Evolutionary conservation across 306 rosid species (phyloP).

Genomic region (Amphicarpaea edgeworthii): DNA sequence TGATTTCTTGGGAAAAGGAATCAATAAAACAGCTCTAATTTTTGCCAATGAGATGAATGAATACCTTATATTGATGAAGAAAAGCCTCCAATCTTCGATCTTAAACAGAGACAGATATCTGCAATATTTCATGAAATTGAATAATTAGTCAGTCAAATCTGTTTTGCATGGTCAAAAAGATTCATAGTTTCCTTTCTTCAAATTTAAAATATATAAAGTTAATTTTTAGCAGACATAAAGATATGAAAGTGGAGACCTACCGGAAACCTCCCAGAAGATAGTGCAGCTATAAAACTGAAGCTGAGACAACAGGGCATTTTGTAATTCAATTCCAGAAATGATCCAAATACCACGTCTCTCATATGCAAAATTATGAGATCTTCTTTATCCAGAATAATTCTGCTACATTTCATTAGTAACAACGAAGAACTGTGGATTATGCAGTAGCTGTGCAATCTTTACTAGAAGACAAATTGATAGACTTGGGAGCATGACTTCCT

Average conservation of each 20-base stretch:
- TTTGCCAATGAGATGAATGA: slow-evolving; percentile 22
- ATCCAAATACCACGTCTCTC: slow-evolving; percentile 38
- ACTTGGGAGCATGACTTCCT: slow-evolving; percentile 76
- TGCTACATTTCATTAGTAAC: slow-evolving; percentile 46
- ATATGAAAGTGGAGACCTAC: slow-evolving; percentile 51
- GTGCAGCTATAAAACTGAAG: slow-evolving; percentile 45
- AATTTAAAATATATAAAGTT: slow-evolving; percentile 30
- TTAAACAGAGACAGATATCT: slow-evolving; percentile 42
- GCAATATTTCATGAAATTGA: slow-evolving; percentile 38
- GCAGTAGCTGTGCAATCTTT: slow-evolving; percentile 86
- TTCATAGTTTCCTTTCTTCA: slow-evolving; percentile 29
- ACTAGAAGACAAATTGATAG: slow-evolving; percentile 64
- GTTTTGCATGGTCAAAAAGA: slow-evolving; percentile 26
- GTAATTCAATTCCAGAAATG: slow-evolving; percentile 50
- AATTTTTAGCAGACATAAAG: slow-evolving; percentile 33
- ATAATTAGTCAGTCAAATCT: slow-evolving; percentile 31
- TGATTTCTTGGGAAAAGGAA: neutral
- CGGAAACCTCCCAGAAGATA: slow-evolving; percentile 47
- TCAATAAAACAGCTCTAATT: slow-evolving; percentile 12
- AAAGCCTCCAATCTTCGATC: slow-evolving; percentile 41
- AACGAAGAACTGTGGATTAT: slow-evolving; percentile 46
- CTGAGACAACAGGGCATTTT: slow-evolving; percentile 38
- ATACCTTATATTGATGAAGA: slow-evolving; percentile 49
- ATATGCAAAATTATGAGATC: slow-evolving; percentile 40
- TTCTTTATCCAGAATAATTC: slow-evolving; percentile 46